Evolutionary conservation across 2,329 filamentous ascomycete species (phyloP), one percentile per base, ranked within the genome.

Genomic region (Ciborinia camelliae): DNA sequence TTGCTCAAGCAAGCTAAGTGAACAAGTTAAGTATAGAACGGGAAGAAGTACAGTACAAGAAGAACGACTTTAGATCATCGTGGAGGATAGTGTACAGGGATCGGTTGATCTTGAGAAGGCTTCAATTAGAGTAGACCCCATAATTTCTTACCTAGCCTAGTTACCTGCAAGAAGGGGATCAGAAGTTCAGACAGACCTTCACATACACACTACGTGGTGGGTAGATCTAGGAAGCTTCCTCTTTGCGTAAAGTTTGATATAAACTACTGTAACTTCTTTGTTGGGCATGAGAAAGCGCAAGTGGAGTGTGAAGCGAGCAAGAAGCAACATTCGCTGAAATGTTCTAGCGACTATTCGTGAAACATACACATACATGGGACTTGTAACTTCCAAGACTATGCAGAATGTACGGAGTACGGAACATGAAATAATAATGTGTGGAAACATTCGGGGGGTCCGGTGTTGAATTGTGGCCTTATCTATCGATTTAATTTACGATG

Each of bases 211-310:
- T 32, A 47, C n/a, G n/a, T n/a, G n/a, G n/a, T n/a, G n/a, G 28
- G 41, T 58, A 58, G 20, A 7, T 47, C 14, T 47, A 35, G 55
- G 39, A 20, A 28, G 41, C 55, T 47, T 35, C 55, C 55, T 47
- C 55, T 47, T 58, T 58, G 55, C 55, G 55, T 58, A 47, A 58
- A 58, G 55, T 47, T 35, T 47, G 41, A 58, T 52, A 52, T 45
- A 20, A 35, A 55, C n/a, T n/a, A n/a, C n/a, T n/a, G 47, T 35
- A 45, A 45, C 55, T 32, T 35, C 41, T 58, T 18, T 28, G 41
- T 58, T 58, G 54, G 54, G 41, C 54, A 58, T 47, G 23, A 45
- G 18, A n/a, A 45, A 45, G 12, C 1, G 10, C 26, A 45, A 45
- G 53, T 55, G 53, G 54, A 41, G 53, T 37, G 45, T 58, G 39